Conservation (phyloP, 352 stramenopile species). For the Hyaloperonospora brassicae region DNA sequence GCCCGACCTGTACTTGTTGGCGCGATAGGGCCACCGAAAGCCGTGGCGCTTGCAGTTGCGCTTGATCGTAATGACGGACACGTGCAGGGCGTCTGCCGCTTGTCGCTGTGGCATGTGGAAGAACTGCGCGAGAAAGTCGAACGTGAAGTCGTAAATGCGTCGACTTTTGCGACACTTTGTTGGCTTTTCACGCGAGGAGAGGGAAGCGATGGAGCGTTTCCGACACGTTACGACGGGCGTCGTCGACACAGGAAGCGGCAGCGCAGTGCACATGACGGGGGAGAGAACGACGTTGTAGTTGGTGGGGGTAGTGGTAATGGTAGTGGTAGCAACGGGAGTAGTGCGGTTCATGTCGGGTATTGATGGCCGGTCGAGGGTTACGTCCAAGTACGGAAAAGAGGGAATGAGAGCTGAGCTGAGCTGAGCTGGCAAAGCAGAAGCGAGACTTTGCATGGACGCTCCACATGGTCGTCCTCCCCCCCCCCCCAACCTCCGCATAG, state of each 20-base stretch:
- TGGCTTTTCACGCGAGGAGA: background rate
- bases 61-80: slow-evolving; percentile 17
- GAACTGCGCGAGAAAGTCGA: slow-evolving; percentile 7
- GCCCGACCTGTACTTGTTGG: slow-evolving; percentile 13
- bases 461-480: background rate
- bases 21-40: slow-evolving; percentile 18
- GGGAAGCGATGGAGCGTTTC: slow-evolving; percentile 10
- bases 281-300: background rate
- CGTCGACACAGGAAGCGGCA: background rate
- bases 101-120: slow-evolving; percentile 17
- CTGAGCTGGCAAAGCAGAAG: too few relatives aligned
- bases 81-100: slow-evolving; percentile 1
- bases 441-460: slow-evolving; percentile 7
- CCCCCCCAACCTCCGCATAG: background rate
- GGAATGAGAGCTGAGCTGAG: slow-evolving; percentile 38
- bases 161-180: slow-evolving; percentile 18
- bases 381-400: slow-evolving; percentile 18
- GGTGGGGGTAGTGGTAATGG: too few relatives aligned
- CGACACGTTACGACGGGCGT: slow-evolving; percentile 1
- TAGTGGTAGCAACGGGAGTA: too few relatives aligned
- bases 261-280: too few relatives aligned
- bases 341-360: slow-evolving; percentile 6
- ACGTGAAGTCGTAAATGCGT: slow-evolving; percentile 9
- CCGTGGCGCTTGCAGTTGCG: slow-evolving; percentile 17
- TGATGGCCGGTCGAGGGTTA: slow-evolving; percentile 8